Evolutionary conservation across 768 basidiomycete species (phyloP).

Genomic region (Mrakia gelida): DNA sequence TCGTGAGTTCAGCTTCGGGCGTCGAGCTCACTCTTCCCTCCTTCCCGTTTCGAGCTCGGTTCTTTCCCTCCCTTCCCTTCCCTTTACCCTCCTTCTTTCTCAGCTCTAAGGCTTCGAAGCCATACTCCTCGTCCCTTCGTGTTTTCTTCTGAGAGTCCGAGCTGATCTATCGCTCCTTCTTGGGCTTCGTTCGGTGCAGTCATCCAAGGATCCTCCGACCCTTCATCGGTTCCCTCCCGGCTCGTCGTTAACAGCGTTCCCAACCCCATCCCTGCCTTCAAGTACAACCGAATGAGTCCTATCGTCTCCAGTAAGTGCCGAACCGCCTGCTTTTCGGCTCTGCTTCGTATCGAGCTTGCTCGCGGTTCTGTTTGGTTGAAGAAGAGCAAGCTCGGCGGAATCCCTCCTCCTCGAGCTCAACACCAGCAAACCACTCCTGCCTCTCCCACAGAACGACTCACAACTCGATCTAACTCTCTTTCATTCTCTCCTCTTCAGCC

Average conservation of each 20-base stretch:
- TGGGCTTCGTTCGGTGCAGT: neutral
- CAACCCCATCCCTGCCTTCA: constrained; percentile 12
- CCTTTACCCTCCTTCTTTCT: neutral
- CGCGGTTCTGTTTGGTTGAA: too few relatives aligned
- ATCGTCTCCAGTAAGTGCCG: constrained; percentile 1
- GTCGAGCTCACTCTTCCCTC: neutral
- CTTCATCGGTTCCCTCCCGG: neutral
- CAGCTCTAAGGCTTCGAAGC: neutral
- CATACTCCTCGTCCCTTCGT: neutral
- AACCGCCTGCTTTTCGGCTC: neutral
- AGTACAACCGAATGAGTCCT: constrained; percentile 13
- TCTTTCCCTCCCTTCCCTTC: neutral
- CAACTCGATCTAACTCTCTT: neutral
- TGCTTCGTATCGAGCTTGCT: too few relatives aligned
- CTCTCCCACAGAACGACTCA: neutral
- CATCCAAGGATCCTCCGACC: constrained; percentile 15
- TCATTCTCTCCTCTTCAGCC: neutral
- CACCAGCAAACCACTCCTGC: too few relatives aligned
- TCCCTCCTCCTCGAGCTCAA: neutral
- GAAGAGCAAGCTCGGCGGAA: too few relatives aligned
- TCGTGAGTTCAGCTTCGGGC: constrained; percentile 4
- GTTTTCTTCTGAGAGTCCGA: neutral
- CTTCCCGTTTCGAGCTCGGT: constrained; percentile 6
- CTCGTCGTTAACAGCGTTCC: constrained; percentile 17
- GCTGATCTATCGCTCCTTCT: neutral